Evolutionary conservation across 495 filamentous ascomycete genomes (phyloP).

Genomic region (Cenococcum geophilum): DNA sequence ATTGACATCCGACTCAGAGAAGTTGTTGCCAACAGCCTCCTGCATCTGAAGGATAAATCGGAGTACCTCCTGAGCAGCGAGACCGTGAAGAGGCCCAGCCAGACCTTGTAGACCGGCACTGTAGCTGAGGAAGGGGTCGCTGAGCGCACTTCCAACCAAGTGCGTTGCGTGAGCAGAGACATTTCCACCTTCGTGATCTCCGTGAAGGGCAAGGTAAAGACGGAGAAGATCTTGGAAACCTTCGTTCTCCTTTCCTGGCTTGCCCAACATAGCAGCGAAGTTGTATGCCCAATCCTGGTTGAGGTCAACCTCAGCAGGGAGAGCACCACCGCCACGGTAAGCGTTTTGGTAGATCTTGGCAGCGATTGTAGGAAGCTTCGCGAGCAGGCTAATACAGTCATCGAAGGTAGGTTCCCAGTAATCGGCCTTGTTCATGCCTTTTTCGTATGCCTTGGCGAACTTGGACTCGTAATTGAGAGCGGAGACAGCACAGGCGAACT

Average conservation of each 20-base stretch:
- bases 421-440: constrained; percentile 83
- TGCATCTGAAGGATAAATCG: constrained; percentile 96
- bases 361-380: constrained; percentile 93
- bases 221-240: constrained; percentile 93
- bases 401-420: constrained; percentile 99
- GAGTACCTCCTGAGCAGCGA: constrained; percentile 94
- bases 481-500: constrained; percentile 89
- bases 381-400: constrained; percentile 86
- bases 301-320: constrained; percentile 70
- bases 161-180: constrained; percentile 97
- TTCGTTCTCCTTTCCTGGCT: constrained; percentile 73
- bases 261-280: constrained; percentile 94
- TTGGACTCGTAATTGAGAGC: constrained; percentile 85
- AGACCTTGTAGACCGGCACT: constrained; percentile 92
- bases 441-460: constrained; percentile 88
- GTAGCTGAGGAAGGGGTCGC: constrained; percentile 93
- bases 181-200: constrained; percentile 97
- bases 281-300: constrained; percentile 97
- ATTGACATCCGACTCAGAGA: constrained; percentile 71
- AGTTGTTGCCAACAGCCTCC: constrained; percentile 69
- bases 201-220: constrained; percentile 91
- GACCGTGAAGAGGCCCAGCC: constrained; percentile 88
- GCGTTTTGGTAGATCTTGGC: constrained; percentile 95
- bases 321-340: constrained; percentile 66
- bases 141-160: constrained; percentile 90